Evolutionary conservation across 148 eudicot species (phyloP).

Genomic region (Rhododendron ferrugineum): DNA sequence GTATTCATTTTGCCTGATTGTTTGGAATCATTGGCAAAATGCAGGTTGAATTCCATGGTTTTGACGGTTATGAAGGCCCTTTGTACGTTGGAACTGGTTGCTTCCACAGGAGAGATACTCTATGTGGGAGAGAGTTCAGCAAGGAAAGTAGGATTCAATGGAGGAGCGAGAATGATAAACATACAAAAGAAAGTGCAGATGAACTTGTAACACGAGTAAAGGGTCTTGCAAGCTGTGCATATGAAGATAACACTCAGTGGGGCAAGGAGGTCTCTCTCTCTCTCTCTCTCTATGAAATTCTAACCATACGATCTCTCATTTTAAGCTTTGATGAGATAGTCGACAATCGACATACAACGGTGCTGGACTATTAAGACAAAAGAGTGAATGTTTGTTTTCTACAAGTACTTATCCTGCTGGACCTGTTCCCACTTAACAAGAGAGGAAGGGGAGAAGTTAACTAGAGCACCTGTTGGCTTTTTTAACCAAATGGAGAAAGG

Average conservation of each 20-base stretch:
- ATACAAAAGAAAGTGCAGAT: constrained; percentile 17
- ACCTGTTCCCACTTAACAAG: too few relatives aligned
- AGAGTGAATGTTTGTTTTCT: neutral
- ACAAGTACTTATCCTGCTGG: too few relatives aligned
- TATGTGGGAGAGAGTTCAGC: constrained; percentile 49
- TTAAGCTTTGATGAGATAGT: neutral
- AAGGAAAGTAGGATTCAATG: constrained; percentile 28
- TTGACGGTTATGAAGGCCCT: constrained; percentile 80
- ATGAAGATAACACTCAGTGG: constrained; percentile 64
- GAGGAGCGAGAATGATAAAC: constrained; percentile 19
- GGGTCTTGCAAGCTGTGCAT: constrained; percentile 49
- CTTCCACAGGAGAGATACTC: constrained; percentile 68
- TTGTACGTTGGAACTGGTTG: constrained; percentile 72
- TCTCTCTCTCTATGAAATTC: constrained; percentile 9
- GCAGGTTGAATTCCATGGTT: constrained; percentile 68
- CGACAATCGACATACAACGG: neutral
- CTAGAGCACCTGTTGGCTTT: too few relatives aligned
- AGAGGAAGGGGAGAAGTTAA: too few relatives aligned
- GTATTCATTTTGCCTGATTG: neutral
- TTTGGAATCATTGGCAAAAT: neutral
- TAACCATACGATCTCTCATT: neutral
- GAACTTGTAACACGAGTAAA: constrained; percentile 45
- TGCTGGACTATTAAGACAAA: neutral
- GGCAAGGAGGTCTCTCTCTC: constrained; percentile 49
- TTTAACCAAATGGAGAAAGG: too few relatives aligned